phyloP scores from a whole-genome alignment of 169 alveolate species.

The Eimeria maxima region DNA sequence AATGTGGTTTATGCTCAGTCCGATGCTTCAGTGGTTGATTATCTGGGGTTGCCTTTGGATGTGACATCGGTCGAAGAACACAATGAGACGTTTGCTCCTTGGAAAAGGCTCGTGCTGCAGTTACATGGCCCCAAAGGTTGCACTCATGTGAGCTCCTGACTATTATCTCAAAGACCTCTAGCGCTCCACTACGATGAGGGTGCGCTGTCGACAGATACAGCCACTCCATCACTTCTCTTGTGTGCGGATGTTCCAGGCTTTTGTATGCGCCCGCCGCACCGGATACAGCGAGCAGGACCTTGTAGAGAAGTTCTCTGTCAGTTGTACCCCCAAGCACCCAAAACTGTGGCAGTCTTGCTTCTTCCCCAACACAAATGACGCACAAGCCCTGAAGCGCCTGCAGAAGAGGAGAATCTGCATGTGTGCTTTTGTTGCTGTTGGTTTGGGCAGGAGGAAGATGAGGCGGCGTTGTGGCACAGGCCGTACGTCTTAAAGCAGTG shows the following conservation, averaged over 20 bases:
- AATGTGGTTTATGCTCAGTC: neutral
- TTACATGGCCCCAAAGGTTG: conserved; percentile 34
- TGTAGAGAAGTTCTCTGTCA: conserved; percentile 11
- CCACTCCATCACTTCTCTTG: neutral
- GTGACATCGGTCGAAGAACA: conserved; percentile 64
- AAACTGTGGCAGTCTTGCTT: neutral
- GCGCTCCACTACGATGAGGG: neutral
- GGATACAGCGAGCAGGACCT: conserved; percentile 76
- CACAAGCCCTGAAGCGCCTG: neutral
- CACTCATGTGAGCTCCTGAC: conserved; percentile 1
- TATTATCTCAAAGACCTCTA: neutral
- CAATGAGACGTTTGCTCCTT: conserved; percentile 68
- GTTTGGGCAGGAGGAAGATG: conserved; percentile 53
- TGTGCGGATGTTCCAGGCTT: conserved; percentile 1
- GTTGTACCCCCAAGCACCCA: neutral
- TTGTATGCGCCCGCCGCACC: conserved; percentile 70
- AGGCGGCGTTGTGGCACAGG: conserved; percentile 61
- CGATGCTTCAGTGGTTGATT: conserved; percentile 21
- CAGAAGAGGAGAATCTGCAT: neutral
- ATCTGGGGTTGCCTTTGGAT: conserved; percentile 58
- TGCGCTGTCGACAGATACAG: neutral
- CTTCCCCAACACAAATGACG: neutral
- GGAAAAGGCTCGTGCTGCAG: conserved; percentile 71
- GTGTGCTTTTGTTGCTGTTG: neutral
- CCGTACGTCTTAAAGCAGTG: conserved; percentile 72